Evolutionary conservation across 2,329 filamentous ascomycete genomes (phyloP).

Genomic region (Alternaria sp.): DNA sequence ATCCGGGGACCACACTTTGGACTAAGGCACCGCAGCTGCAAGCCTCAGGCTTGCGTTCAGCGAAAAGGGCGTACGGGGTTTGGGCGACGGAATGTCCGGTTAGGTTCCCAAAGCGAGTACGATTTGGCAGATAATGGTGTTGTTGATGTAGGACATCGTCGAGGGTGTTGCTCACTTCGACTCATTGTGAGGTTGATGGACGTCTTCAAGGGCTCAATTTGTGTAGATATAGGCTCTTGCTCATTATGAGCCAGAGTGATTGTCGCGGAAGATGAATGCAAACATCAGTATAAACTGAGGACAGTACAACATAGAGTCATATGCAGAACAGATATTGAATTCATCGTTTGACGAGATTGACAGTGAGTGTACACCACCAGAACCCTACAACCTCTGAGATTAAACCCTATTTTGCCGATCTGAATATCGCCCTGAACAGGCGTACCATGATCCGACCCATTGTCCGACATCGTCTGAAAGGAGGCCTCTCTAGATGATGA

Average conservation of each 20-base stretch:
- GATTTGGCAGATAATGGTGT: neutral
- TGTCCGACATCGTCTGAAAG: conserved; percentile 43
- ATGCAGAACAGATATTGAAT: conserved; percentile 7
- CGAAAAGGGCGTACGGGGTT: neutral
- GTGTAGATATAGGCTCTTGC: neutral
- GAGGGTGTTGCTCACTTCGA: neutral
- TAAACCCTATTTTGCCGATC: conserved; percentile 41
- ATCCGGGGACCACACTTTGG: neutral
- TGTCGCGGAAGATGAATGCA: neutral
- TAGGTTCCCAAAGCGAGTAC: neutral
- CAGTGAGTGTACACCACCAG: conserved; percentile 15
- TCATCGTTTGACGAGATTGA: conserved; percentile 4
- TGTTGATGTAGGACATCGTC: neutral
- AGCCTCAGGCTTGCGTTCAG: neutral
- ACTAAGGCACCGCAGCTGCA: neutral
- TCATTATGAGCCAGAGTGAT: conserved; percentile 6
- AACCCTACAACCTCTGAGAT: conserved; percentile 21
- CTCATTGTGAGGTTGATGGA: conserved; percentile 9
- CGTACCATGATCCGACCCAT: conserved; percentile 29
- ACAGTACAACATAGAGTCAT: neutral
- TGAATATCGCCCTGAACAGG: conserved; percentile 28
- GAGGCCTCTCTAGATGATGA: conserved; percentile 6
- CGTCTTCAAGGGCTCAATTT: neutral
- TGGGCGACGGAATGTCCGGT: neutral
- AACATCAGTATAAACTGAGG: neutral